Evolutionary conservation across 176 grass and related monocot species (phyloP), one percentile per base, ranked within the genome.

Genomic region (Oryza nivara): DNA sequence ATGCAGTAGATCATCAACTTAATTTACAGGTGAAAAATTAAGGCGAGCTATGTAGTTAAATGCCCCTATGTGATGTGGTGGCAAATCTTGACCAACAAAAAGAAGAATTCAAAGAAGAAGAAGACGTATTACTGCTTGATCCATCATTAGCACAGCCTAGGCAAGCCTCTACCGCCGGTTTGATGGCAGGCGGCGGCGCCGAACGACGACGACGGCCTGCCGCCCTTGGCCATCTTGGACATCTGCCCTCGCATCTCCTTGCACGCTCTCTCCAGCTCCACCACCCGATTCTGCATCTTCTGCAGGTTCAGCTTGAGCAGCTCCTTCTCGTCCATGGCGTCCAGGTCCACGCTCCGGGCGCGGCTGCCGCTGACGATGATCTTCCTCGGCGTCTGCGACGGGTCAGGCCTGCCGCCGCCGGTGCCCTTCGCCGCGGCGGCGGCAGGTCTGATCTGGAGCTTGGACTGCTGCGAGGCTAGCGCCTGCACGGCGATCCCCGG

Each of bases 191-290:
- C 84, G 65, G 80, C 64, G 63, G 72, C 45, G 80, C 3, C 58
- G 58, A 58, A n/a, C 54, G 54, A 58, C 40, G 40, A 41, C 54
- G 19, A 58, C 7, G 16, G 6, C 6, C 1, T 20, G 54, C 54
- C 92, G 82, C 78, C 72, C 86, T 85, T 89, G 7, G 75, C 38
- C 86, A 96, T 92, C 76, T 82, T 96, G 13, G 92, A 86, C 89
- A 91, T 86, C 74, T 94, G 84, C 0, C 88, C 93, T 65, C 83
- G 91, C 90, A 99, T 96, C 78, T 86, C 90, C 46, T 91, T 94
- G 83, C 97, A 99, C 38, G 72, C 84, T 20, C 88, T 89, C 93
- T 96, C 93, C 86, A 96, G 67, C 80, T 99, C 90, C 74, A 92
- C 84, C 78, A 99, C 91, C 85, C 90, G 91, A 52, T 20, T 92